A percentile compares a stretch with the other conserved stretches of the same genome.
phyloP scores from a whole-genome alignment of 352 stramenopile genomes.

The Globisporangium uncinulatum region DNA sequence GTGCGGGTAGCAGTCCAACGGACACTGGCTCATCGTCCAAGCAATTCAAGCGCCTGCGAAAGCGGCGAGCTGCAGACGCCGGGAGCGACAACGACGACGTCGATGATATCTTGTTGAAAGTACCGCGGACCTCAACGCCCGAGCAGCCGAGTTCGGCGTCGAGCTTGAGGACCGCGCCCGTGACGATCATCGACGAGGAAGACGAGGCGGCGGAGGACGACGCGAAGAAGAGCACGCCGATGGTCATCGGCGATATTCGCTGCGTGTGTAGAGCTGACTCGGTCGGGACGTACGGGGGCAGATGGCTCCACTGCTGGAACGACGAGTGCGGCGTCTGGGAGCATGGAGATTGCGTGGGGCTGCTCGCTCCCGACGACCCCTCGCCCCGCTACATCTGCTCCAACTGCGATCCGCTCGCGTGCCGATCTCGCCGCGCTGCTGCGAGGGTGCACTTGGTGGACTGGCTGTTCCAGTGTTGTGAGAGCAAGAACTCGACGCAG shows the following conservation, averaged over 20 bases:
- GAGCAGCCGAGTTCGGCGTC: not conserved
- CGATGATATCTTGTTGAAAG: not conserved
- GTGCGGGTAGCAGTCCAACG: too few species aligned
- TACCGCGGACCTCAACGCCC: not conserved
- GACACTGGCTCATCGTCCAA: not conserved
- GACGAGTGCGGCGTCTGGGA: conserved; percentile 61
- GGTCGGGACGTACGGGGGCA: conserved; percentile 44
- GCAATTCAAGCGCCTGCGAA: conserved; percentile 12
- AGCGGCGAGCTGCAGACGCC: conserved; percentile 2
- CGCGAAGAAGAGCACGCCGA: conserved; percentile 4
- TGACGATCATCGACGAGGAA: conserved; percentile 27
- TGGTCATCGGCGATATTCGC: conserved; percentile 41
- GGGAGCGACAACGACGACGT: conserved; percentile 6
- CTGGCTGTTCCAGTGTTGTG: conserved; percentile 70
- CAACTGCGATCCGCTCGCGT: conserved; percentile 37
- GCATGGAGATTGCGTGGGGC: conserved; percentile 66
- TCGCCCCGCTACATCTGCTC: conserved; percentile 36
- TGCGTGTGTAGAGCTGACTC: conserved; percentile 47
- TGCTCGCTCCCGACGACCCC: conserved; percentile 22
- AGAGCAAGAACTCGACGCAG: conserved; percentile 45
- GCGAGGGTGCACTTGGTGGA: conserved; percentile 26
- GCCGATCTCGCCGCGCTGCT: conserved; percentile 18
- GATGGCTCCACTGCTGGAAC: conserved; percentile 67
- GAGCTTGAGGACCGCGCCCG: not conserved
- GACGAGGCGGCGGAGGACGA: conserved; percentile 22